Percentiles rank a stretch among this genome's conserved stretches.
These are phyloP conservation scores for Hypoxylon sp. DNA, from an alignment of 2,329 filamentous ascomycete species.

Conservation along the genomic window DNA sequence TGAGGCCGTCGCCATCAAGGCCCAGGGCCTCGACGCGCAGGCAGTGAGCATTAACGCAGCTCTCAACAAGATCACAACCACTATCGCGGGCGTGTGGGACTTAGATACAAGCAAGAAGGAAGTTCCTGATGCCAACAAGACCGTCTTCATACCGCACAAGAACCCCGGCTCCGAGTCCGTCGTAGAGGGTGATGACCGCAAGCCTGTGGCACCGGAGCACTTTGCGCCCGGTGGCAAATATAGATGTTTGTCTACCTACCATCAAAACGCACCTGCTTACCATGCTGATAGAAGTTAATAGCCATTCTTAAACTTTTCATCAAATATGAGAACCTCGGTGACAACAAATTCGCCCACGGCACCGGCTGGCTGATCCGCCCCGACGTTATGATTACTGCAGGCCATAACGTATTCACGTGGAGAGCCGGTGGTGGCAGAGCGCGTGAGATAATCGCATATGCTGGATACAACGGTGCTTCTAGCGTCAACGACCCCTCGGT, in stretches of 20 bases:
- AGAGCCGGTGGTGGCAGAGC: conserved; percentile 7
- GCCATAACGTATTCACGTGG: conserved; percentile 28
- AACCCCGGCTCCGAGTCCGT: conserved; percentile 26
- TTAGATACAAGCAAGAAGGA: conserved; percentile 18
- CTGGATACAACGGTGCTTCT: conserved; percentile 10
- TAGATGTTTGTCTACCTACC: conserved; percentile 5
- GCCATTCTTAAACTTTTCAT: conserved; percentile 25
- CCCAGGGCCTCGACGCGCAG: conserved; percentile 13
- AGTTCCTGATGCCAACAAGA: conserved; percentile 5
- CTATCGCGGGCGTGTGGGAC: conserved; percentile 22
- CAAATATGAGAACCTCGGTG: conserved; percentile 13
- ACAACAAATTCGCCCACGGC: conserved; percentile 21
- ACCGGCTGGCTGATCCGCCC: conserved; percentile 23
- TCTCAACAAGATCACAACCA: conserved; percentile 28
- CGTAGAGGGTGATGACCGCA: conserved; percentile 17
- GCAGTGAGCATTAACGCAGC: conserved; percentile 21
- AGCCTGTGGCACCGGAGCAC: conserved; percentile 4
- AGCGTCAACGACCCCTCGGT: conserved; percentile 8
- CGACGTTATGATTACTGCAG: conserved; percentile 20
- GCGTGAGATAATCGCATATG: conserved; percentile 5
- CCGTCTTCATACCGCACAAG: conserved; percentile 23
- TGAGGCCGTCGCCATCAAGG: conserved; percentile 22
- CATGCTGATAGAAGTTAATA: not conserved
- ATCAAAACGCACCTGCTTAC: not conserved
- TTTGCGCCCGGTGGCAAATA: conserved; percentile 21